phyloP scores from a whole-genome alignment of 495 filamentous ascomycete species.

The Xylaria acuta region DNA sequence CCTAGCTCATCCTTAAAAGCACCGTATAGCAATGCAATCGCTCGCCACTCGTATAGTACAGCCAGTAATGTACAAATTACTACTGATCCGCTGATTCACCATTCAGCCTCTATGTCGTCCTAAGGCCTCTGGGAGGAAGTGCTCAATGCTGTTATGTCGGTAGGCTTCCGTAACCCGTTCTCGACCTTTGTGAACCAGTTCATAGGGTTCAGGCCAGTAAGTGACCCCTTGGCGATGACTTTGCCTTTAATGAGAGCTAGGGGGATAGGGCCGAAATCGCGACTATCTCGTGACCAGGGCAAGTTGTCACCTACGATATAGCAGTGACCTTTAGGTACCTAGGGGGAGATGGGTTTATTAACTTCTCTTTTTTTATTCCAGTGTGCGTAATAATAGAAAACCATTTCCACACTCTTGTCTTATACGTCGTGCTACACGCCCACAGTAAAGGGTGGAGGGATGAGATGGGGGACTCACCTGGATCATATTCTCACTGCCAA shows the following conservation, averaged over 20 bases:
- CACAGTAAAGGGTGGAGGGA: background rate
- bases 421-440: background rate
- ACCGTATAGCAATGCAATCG: background rate
- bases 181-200: conserved; percentile 53
- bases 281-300: conserved; percentile 81
- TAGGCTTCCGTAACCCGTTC: conserved; percentile 35
- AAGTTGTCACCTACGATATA: conserved; percentile 90
- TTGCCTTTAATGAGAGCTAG: conserved; percentile 85
- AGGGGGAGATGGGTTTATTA: background rate
- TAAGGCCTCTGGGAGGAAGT: background rate
- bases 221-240: conserved; percentile 69
- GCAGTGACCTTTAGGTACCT: conserved; percentile 90
- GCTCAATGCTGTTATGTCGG: background rate
- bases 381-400: background rate
- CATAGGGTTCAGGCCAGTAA: conserved; percentile 55
- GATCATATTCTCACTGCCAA: conserved; percentile 66
- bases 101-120: background rate
- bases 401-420: no score
- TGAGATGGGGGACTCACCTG: conserved; percentile 60
- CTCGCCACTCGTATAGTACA: conserved; percentile 2
- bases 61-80: conserved; percentile 14
- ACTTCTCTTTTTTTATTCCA: background rate
- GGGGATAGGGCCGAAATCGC: conserved; percentile 83
- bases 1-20: background rate
- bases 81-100: background rate